These are phyloP conservation scores for Gonapodya sp. DNA, from an alignment of 192 early-diverging fungal species.

Conservation along the genomic window DNA sequence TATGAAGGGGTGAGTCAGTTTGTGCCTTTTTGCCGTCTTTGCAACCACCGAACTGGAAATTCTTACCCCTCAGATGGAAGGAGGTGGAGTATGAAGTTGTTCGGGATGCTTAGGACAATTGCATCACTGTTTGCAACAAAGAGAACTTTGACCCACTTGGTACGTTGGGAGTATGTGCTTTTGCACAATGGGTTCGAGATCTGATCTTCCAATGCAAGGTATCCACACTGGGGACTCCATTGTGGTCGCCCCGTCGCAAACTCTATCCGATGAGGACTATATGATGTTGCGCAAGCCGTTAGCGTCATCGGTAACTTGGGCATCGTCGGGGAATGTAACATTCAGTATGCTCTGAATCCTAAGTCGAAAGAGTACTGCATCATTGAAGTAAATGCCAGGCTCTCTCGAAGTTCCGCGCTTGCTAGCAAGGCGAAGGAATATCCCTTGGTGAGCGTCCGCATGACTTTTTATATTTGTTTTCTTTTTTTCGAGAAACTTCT, in stretches of 20 bases:
- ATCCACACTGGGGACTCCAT: constrained; percentile 99
- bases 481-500: too few relatives aligned
- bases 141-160: constrained; percentile 99
- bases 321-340: constrained; percentile 96
- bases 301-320: constrained; percentile 93
- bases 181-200: too few relatives aligned
- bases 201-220: too few relatives aligned
- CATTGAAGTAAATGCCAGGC: constrained; percentile 96
- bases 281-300: constrained; percentile 91
- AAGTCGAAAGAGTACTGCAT: constrained; percentile 76
- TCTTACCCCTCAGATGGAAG: background rate
- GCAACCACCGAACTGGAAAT: background rate
- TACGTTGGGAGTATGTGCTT: too few relatives aligned
- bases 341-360: constrained; percentile 95
- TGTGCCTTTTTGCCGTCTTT: background rate
- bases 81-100: constrained; percentile 95
- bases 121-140: constrained; percentile 99
- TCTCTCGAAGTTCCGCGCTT: constrained; percentile 70
- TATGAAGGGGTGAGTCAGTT: constrained; percentile 83
- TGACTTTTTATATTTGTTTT: too few relatives aligned
- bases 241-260: constrained; percentile 93
- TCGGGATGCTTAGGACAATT: constrained; percentile 92
- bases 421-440: constrained; percentile 98
- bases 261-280: constrained; percentile 92
- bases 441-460: too few relatives aligned